Evolutionary conservation across 768 basidiomycete genomes (phyloP).

Genomic region (Pilatotrama ljubarskyi): DNA sequence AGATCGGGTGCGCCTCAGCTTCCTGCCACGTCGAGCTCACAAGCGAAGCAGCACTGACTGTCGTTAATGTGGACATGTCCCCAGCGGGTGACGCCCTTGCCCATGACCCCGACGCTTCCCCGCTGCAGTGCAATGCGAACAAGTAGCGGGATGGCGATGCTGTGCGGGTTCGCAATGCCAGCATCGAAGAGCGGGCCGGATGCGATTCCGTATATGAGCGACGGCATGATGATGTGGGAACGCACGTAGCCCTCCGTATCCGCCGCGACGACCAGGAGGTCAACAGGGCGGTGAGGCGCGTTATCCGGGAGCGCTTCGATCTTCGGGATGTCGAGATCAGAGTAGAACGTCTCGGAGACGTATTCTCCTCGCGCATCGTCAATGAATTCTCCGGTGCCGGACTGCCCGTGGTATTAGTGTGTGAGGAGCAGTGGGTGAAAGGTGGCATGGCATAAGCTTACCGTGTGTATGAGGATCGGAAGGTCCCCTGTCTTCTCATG

Average conservation of each 20-base stretch:
- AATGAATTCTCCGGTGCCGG: conserved; percentile 37
- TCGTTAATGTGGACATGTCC: conserved; percentile 49
- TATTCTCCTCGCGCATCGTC: conserved; percentile 43
- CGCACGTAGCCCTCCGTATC: conserved; percentile 55
- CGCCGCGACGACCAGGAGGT: conserved; percentile 47
- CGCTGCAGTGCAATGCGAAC: conserved; percentile 47
- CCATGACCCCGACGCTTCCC: conserved; percentile 51
- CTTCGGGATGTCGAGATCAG: conserved; percentile 47
- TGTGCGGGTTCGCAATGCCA: conserved; percentile 52
- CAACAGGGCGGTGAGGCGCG: conserved; percentile 51
- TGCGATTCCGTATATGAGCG: conserved; percentile 61
- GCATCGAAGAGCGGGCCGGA: conserved; percentile 51
- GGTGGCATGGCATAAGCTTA: conserved; percentile 32
- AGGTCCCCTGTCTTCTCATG: conserved; percentile 42
- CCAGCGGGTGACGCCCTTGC: conserved; percentile 59
- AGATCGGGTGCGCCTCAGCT: too few species aligned
- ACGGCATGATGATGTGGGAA: conserved; percentile 52
- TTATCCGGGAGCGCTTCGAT: conserved; percentile 46
- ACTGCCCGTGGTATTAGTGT: conserved; percentile 2
- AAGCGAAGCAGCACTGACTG: neutral
- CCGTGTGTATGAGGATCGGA: conserved; percentile 62
- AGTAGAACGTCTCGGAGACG: conserved; percentile 43
- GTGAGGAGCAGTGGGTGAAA: too few species aligned
- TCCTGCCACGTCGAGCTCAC: too few species aligned
- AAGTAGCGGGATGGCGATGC: conserved; percentile 47